Base-by-base conservation (phyloP, 495 filamentous ascomycete genomes). In the Platismatia glauca region DNA sequence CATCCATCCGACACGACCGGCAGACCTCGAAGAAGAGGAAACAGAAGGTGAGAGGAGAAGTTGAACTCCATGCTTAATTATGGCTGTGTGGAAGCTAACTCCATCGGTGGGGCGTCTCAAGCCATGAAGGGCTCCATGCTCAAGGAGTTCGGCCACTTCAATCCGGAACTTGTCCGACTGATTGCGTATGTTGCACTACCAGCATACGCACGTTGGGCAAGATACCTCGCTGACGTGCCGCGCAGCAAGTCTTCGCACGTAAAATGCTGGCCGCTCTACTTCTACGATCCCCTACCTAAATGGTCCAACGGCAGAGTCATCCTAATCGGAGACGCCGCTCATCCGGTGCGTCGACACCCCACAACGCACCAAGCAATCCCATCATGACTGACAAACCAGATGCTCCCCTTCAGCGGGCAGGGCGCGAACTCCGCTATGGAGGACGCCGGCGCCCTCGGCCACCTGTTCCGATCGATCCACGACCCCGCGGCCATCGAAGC, bases 271-370 rank as follows among this genome's bases (percentile, higher is more conserved):
- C 75, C 73, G 38, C 68, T 82, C 16, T 71, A 73, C 11, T 74
- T 73, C n/a, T 74, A 78, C 29, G 39, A 71, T 5, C 74, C 73
- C 0, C 67, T 75, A 12, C 58, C 66, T 8, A 72, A 66, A 0
- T 79, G 76, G 71, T 58, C 70, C 29, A 68, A 71, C 6, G 78
- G 76, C 55, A 79, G 75, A 64, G 66, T 74, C 6, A 60, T 77
- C 11, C 44, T 80, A 15, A 74, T 81, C 34, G 81, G 81, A 0
- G 81, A 83, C 62, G 75, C 79, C 15, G 77, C 73, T 4, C 81
- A 82, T 62, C 72, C 74, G 24, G 64, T 66, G 13, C 13, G 55
- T 20, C 37, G 8, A n/a, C 15, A 8, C 27, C 1, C 8, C 60
- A 34, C 34, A 15, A 33, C 20, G 24, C 16, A 18, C 13, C 5